These are phyloP conservation scores for Zymoseptoria brevis DNA, from an alignment of 2,329 filamentous ascomycete genomes.

Conservation along the genomic window DNA sequence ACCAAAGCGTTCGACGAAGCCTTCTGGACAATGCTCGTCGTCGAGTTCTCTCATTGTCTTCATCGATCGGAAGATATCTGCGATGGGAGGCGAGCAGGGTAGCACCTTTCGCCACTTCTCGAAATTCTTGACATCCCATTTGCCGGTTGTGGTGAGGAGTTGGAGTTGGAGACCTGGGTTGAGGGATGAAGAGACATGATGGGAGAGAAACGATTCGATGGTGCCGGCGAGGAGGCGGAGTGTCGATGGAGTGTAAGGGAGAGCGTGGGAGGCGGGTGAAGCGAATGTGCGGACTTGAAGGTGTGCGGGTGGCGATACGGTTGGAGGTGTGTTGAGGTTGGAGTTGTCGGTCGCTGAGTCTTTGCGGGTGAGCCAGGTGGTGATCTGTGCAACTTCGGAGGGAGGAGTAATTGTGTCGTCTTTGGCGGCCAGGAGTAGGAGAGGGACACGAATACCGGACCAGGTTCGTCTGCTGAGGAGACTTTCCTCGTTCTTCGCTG, in stretches of 20 bases:
- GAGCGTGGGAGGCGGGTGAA: slow-evolving; percentile 69
- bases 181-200: slow-evolving; percentile 51
- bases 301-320: not conserved
- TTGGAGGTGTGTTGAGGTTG: not conserved
- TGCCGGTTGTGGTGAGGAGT: slow-evolving; percentile 77
- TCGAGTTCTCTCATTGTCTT: slow-evolving; percentile 91
- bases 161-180: slow-evolving; percentile 86
- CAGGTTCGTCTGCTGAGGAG: slow-evolving; percentile 64
- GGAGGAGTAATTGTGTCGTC: slow-evolving; percentile 69
- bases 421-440: slow-evolving; percentile 72
- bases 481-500: slow-evolving; percentile 35
- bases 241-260: slow-evolving; percentile 71
- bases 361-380: slow-evolving; percentile 29
- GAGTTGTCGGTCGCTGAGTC: not conserved
- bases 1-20: slow-evolving; percentile 63
- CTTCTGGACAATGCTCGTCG: slow-evolving; percentile 65
- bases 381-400: slow-evolving; percentile 61
- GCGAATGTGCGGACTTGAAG: slow-evolving; percentile 66
- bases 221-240: slow-evolving; percentile 71
- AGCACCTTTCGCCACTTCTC: slow-evolving; percentile 68
- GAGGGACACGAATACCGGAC: slow-evolving; percentile 62
- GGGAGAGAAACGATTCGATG: slow-evolving; percentile 71
- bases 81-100: slow-evolving; percentile 50
- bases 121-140: slow-evolving; percentile 97
- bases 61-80: slow-evolving; percentile 73